Base-by-base conservation (phyloP, 768 basidiomycete genomes). In the Leucogyrophana mollusca region DNA sequence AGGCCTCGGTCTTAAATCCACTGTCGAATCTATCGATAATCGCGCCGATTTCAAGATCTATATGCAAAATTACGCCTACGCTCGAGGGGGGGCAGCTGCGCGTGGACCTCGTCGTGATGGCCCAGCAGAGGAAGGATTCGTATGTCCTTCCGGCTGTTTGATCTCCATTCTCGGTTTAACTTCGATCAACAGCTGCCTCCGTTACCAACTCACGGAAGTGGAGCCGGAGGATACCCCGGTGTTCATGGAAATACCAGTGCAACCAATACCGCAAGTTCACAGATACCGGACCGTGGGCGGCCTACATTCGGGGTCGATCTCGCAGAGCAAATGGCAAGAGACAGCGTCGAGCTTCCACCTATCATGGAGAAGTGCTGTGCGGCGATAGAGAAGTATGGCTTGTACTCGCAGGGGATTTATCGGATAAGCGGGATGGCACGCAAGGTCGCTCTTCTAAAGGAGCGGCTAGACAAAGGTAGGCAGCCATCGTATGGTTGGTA, bases 21-120 rank as follows among this genome's bases (percentile, higher is more conserved):
- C 90, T 18, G 85, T 88, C 47, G 94, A 97, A 63, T 79, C 82
- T 4, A 96, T 99, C 55, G 95, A 99, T 67, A 94, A 94, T 57
- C 82, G 94, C 32, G 77, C 84, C 27, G 96, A 99, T 67, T 98
- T 99, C 72, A 95, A 89, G 70, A 82, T 78, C 7, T 99, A 87
- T 62, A 97, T 99, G 94, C 92, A 96, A 62, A 93, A 96, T 62
- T 99, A 95, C 61, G 86, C 90, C 1, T 92, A 94, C 59, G 92
- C 92, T 22, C 87, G 89, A 50, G 89, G 86, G 9, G 72, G 76
- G 40, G 67, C 62, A 32, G 70, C 72, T 22, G 65, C 69, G 11
- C 74, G 83, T 32, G 91, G 89, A n/a, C 91, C 90, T 22, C 76
- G 89, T 50, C 75, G 94, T 51, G 91, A 96, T 55, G 94, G 91